Base-by-base conservation (phyloP, 495 filamentous ascomycete species). In the Penicillium roqueforti region DNA sequence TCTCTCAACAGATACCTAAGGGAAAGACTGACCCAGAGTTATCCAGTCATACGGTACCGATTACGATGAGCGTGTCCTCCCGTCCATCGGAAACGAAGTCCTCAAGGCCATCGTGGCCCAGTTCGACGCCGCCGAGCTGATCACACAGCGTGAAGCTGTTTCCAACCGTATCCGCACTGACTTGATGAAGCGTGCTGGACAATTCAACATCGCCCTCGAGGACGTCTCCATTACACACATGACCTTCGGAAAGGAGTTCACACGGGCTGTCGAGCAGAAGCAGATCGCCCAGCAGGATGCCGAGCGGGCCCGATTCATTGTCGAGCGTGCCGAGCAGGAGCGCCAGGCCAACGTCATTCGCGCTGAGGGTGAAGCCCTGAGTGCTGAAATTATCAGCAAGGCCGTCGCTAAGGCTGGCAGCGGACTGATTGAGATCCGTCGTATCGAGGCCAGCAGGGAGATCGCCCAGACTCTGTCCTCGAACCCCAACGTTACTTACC, bases 181-280 rank as follows among this genome's bases (percentile, higher is more conserved):
- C 73, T 87, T 99, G 31, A 84, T 95, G 69, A 92, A 91, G 80
- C 92, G 93, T 47, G 93, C 93, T n/a, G 67, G 83, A 45, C 95
- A 99, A 72, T 99, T 99, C 84, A 97, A 99, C 80, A 99, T 99
- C 71, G 88, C 89, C 29, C 88, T 99, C 38, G 93, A 99, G 73
- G 93, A 99, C 65, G 93, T 99, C 53, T 95, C 89, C 62, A 99
- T 99, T 79, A 99, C 93, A 38, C 93, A 99, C 83, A 97, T 99
- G 93, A 97, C 93, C 50, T 99, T 99, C 73, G 93, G 93, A 52
- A 92, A 91, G 77, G 93, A 99, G 76, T 99, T 99, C 85, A 99
- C 93, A 54, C 83, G 84, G 58, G 93, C 93, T 55, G 93, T 99
- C 63, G 93, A 99, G 78, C 95, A 99, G 81, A 99, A 99, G 83